Conservation (phyloP, 305 asterid species). For the Ajuga reptans region DNA sequence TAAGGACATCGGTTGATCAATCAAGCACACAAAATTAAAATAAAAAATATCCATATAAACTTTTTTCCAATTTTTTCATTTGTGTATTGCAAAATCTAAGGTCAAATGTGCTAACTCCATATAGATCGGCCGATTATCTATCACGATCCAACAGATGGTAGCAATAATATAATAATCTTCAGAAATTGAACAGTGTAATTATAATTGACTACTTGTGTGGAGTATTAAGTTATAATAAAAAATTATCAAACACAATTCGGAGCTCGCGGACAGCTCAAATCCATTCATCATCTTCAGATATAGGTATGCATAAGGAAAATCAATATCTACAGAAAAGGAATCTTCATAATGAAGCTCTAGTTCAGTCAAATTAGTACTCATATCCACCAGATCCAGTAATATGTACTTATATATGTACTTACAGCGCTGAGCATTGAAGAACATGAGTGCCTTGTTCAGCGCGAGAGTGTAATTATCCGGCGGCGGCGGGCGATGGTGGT, state of each 20-base stretch:
- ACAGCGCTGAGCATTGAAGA: constrained; percentile 89
- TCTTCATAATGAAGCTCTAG: not conserved
- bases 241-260: not conserved
- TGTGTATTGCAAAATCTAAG: not conserved
- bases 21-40: not conserved
- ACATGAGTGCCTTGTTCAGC: constrained; percentile 77
- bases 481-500: constrained; percentile 61
- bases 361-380: not conserved
- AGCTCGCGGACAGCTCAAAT: not conserved
- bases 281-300: constrained; percentile 2
- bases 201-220: not conserved
- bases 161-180: constrained; percentile 3
- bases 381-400: constrained; percentile 17
- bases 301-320: not conserved
- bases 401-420: constrained; percentile 33
- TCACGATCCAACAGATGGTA: not conserved
- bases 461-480: constrained; percentile 87
- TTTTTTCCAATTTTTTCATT: not conserved
- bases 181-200: not conserved
- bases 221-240: not conserved
- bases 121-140: not conserved
- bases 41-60: not conserved
- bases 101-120: not conserved
- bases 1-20: not conserved
- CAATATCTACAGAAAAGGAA: not conserved